Percentiles rank a stretch among this genome's conserved stretches.
phyloP scores from a whole-genome alignment of 2,329 filamentous ascomycete species.

The Colletotrichum nymphaeae region DNA sequence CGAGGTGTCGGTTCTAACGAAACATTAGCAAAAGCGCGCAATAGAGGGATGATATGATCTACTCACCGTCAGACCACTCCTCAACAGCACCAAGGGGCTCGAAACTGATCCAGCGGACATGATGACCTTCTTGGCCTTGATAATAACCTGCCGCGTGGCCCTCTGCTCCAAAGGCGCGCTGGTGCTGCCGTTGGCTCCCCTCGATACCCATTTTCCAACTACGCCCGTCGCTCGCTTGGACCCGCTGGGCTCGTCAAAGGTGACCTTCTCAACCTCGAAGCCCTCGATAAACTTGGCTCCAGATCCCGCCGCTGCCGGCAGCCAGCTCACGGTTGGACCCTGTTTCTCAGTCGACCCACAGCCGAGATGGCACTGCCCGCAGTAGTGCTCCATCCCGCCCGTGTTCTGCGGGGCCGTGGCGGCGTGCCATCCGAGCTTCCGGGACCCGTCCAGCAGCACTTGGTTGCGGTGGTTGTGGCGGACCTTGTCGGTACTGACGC shows the following conservation, averaged over 20 bases:
- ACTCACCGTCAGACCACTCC: conserved; percentile 78
- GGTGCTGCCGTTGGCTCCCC: conserved; percentile 71
- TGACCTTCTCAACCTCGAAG: conserved; percentile 75
- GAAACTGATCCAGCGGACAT: conserved; percentile 82
- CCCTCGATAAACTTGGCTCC: conserved; percentile 89
- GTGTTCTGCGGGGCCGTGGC: conserved; percentile 83
- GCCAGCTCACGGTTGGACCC: conserved; percentile 80
- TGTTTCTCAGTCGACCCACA: conserved; percentile 79
- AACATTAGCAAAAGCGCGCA: conserved; percentile 36
- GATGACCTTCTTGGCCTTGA: conserved; percentile 85
- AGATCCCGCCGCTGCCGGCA: conserved; percentile 81
- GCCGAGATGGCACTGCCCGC: conserved; percentile 72
- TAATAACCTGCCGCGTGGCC: conserved; percentile 69
- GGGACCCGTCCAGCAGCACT: conserved; percentile 79
- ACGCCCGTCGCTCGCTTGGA: conserved; percentile 75
- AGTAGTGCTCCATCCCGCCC: conserved; percentile 78
- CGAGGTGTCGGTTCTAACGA: conserved; percentile 79
- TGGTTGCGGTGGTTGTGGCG: conserved; percentile 80
- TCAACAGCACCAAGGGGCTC: conserved; percentile 79
- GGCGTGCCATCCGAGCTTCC: conserved; percentile 78
- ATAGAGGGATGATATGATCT: background rate
- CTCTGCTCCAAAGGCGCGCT: conserved; percentile 60
- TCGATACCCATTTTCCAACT: conserved; percentile 78
- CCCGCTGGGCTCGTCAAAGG: conserved; percentile 69
- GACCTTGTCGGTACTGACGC: conserved; percentile 73